Base-by-base conservation (phyloP, 2,329 filamentous ascomycete species). In the Teratosphaeria zuluensis region DNA sequence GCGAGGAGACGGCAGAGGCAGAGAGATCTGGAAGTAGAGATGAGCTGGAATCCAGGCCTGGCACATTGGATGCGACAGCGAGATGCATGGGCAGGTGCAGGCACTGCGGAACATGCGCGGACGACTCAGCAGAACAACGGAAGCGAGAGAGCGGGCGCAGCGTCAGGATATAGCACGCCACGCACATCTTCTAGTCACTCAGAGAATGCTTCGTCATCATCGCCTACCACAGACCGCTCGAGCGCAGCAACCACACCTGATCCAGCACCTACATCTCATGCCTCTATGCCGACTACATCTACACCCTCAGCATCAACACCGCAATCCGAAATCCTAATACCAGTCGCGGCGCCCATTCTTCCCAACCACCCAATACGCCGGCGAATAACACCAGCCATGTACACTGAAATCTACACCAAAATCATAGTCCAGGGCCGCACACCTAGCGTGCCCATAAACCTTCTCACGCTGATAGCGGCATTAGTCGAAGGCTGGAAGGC, bases 401-500 rank as follows among this genome's bases (percentile, higher is more conserved):
- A 96, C 73, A 77, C 85, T 0, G 88, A 87, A 53, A 89, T 97
- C 58, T 96, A 95, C 77, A 87, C 88, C 70, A 96, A 96, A 74
- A 87, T 96, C 55, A 85, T 96, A 51, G 73, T 91, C 0, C 86
- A 92, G 68, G 83, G 81, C 42, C 82, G 94, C 63, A 89, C 90
- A 2, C 92, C 92, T 0, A 87, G 88, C 1, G 89, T 95, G 16
- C 92, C 92, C 3, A 88, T 96, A 68, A 96, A 96, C 66, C 81
- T 97, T 0, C 77, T 81, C 32, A 90, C 95, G 66, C 86, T 96
- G 76, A 84, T 89, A 24, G 82, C 84, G 9, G 84, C 89, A 12
- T 88, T 92, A 64, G 91, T 97, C 0, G 81, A 87, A 31, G 92
- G 92, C 51, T 96, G 92, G 92, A 95, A 95, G 73, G 82, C 89